These are phyloP conservation scores for Sclerotinia borealis DNA, from an alignment of 2,329 filamentous ascomycete genomes.

Conservation along the genomic window DNA sequence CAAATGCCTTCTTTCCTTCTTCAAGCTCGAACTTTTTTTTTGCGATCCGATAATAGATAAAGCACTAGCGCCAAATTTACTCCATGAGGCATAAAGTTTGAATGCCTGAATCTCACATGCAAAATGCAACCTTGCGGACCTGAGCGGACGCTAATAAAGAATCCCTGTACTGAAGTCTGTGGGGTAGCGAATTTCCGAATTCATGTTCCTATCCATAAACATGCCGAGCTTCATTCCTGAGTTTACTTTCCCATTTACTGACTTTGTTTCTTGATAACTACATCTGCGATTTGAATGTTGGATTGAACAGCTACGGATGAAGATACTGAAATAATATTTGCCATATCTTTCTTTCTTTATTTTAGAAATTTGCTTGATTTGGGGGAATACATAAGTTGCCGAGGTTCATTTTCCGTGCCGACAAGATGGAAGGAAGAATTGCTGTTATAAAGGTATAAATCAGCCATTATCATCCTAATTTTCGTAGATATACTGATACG, in stretches of 20 bases:
- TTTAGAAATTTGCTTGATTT: not conserved
- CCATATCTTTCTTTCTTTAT: not conserved
- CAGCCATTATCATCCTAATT: not conserved
- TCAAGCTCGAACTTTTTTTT: constrained; percentile 15
- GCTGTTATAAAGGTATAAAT: constrained; percentile 25
- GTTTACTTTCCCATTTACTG: not conserved
- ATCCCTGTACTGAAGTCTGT: constrained; percentile 13
- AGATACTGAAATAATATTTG: not conserved
- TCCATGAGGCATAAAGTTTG: not conserved
- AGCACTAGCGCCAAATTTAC: constrained; percentile 7
- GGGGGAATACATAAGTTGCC: constrained; percentile 21
- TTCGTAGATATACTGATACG: not conserved
- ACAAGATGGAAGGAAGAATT: constrained; percentile 24
- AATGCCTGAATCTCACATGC: constrained; percentile 19
- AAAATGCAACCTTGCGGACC: constrained; percentile 10
- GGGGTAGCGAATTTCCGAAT: constrained; percentile 15
- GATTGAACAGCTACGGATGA: not conserved
- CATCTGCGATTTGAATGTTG: not conserved
- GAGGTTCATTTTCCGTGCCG: constrained; percentile 23
- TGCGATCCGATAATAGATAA: constrained; percentile 19
- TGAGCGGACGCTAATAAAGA: constrained; percentile 8
- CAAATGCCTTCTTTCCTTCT: constrained; percentile 15
- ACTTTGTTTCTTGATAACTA: not conserved
- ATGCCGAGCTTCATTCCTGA: constrained; percentile 19
- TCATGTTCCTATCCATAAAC: constrained; percentile 4